Percentiles rank a stretch among this genome's conserved stretches.
Evolutionary conservation across 2,329 filamentous ascomycete species (phyloP).

Genomic region (Pezicula carpinea): DNA sequence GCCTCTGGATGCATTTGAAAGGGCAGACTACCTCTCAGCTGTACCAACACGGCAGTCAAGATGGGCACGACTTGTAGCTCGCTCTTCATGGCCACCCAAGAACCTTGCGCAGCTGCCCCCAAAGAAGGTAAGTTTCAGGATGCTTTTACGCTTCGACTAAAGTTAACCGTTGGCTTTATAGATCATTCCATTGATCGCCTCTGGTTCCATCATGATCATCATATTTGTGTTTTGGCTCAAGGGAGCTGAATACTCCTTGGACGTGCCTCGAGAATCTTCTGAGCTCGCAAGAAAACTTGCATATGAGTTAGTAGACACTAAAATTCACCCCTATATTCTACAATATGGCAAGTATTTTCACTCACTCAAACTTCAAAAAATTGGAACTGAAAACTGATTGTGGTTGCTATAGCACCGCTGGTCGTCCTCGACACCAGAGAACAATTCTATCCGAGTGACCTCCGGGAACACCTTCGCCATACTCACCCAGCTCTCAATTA

Average conservation of each 20-base stretch:
- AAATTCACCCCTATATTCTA: slow-evolving; percentile 36
- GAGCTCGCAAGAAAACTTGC: slow-evolving; percentile 7
- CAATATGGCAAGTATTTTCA: slow-evolving; percentile 32
- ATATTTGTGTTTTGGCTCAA: not conserved
- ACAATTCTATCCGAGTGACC: slow-evolving; percentile 40
- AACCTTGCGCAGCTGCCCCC: too few relatives aligned
- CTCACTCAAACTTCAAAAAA: not conserved
- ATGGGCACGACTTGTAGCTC: too few relatives aligned
- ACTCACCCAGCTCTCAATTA: slow-evolving; percentile 38
- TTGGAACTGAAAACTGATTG: not conserved
- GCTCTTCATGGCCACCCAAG: too few relatives aligned
- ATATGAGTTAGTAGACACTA: slow-evolving; percentile 8
- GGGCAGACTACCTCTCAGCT: not conserved
- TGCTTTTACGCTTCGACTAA: not conserved
- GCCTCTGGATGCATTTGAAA: not conserved
- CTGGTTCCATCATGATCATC: not conserved
- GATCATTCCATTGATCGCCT: not conserved
- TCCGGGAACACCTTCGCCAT: slow-evolving; percentile 37
- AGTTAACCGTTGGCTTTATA: not conserved
- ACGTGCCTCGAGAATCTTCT: slow-evolving; percentile 10
- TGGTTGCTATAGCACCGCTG: slow-evolving; percentile 35
- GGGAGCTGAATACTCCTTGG: not conserved
- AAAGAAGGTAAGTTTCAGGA: too few relatives aligned
- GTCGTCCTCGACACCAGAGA: slow-evolving; percentile 43
- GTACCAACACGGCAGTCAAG: too few relatives aligned